Percentiles rank a stretch among this genome's conserved stretches.
These are phyloP conservation scores for Pontederia paniculata DNA, from an alignment of 176 grass and related monocot genomes.

Conservation along the genomic window DNA sequence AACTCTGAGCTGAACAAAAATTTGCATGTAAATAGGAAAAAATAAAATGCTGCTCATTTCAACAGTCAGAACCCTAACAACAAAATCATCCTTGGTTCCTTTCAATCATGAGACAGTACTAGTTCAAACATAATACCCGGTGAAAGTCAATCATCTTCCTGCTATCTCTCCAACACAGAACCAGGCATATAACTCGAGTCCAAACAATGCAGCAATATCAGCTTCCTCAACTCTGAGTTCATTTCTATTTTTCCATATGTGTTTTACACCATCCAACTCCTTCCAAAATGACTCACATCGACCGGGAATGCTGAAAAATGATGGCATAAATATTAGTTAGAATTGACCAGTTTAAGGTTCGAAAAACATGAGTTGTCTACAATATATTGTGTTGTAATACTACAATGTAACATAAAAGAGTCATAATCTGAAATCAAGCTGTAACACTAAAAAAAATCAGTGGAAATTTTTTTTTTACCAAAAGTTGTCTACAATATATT, in stretches of 20 bases:
- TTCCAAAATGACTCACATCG: slow-evolving; percentile 70
- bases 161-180: slow-evolving; percentile 56
- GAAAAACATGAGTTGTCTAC: too few species aligned
- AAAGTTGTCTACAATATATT: too few species aligned
- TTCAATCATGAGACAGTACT: background rate
- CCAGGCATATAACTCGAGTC: slow-evolving; percentile 78
- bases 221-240: slow-evolving; percentile 57
- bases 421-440: too few species aligned
- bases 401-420: too few species aligned
- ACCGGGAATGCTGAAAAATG: slow-evolving; percentile 45
- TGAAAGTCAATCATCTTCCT: slow-evolving; percentile 74
- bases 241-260: slow-evolving; percentile 42
- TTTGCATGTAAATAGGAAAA: slow-evolving; percentile 22
- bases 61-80: background rate
- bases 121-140: slow-evolving; percentile 68
- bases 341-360: background rate
- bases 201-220: slow-evolving; percentile 67
- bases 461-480: too few species aligned
- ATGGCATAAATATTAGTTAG: slow-evolving; percentile 2
- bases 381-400: too few species aligned
- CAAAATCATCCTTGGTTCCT: background rate
- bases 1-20: slow-evolving; percentile 42
- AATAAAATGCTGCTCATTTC: slow-evolving; percentile 10
- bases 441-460: too few species aligned
- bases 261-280: slow-evolving; percentile 53